Base-by-base conservation (phyloP, 2,329 filamentous ascomycete genomes). In the Scedosporium apiospermum region DNA sequence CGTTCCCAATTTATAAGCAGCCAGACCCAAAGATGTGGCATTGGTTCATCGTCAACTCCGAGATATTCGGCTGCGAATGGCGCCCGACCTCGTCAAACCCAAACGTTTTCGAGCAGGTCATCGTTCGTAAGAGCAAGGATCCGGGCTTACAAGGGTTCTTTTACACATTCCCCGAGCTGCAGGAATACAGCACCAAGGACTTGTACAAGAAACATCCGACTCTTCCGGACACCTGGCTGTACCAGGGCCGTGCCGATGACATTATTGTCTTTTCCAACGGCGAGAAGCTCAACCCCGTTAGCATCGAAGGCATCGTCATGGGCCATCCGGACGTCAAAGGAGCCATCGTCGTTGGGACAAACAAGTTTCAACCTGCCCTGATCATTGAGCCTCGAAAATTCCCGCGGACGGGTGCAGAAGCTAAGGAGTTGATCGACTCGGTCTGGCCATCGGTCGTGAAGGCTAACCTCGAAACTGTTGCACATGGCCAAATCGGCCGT, bases 251-350 rank as follows among this genome's bases (percentile, higher is more conserved):
- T 12, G 12, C 64, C 0, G 80, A 82, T 63, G 76, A 79, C 64
- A 70, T 82, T 55, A 76, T 82, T 16, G 78, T 82, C 14, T 76
- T 83, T 42, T 77, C 75, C 1, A 81, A 77, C 57, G 80, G 79
- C 30, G 78, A 81, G 69, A 82, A 82, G 67, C 66, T 82, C 6
- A 82, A 83, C 64, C 68, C 69, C 3, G 69, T 77, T 3, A 73
- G 71, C 2, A 77, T 81, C 41, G 79, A 82, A 65, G 66, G 69
- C 0, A 72, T 71, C 14, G 67, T 82, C 2, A 64, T 67, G 6
- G 69, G 68, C 10, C 77, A 80, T 55, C 73, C 76, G 0, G 65
- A 70, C 1, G 65, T 82, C 41, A 73, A 71, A 10, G 75, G 74
- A 1, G 77, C 75, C 0, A 9, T 82, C 1, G 76, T 82, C 1